Base-by-base conservation (phyloP, 257 asterid genomes). In the Solanum microdontum region DNA sequence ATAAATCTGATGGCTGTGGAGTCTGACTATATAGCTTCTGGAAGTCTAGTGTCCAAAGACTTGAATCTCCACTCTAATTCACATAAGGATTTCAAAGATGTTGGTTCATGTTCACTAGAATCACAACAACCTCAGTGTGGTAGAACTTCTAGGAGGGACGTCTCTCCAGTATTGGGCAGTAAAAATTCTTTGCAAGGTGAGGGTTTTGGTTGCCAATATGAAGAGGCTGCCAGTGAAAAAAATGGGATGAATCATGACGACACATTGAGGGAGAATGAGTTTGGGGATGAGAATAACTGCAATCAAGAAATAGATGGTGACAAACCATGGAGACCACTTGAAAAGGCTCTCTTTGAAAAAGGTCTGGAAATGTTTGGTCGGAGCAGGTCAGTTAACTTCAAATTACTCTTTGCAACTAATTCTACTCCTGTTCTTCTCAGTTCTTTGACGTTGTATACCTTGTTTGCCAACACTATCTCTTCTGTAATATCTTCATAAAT, bases 321-420 rank as follows among this genome's bases (percentile, higher is more conserved):
- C 88, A 90, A 85, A 89, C 86, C 89, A 87, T 97, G 99, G 99
- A 97, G 90, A 89, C 95, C 98, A 39, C 89, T 96, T 91, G 99
- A 97, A 86, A 95, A 93, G 91, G 93, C 97, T 82, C 94, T 97
- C 43, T 97, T 92, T 91, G 99, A 96, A 83, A 95, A 96, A 93
- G 99, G 99, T 58, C 69, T 95, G 40, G 95, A 91, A 92, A 95
- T 97, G 62, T 97, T 96, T 93, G 99, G 98, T 64, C 91, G 90
- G 87, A 95, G 92, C 98, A 95, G 99, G 99, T 97, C 83, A 88
- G 93, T 85, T 13, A 86, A 68, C 28, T 45, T 48, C 80, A 86
- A 64, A 84, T 86, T 73, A 43, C 33, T 82, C 36, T 92, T 55
- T 88, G 62, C 86, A 85, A 58, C 17, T 43, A 55, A 79, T 64